A percentile compares a stretch with the other conserved stretches of the same genome.
phyloP scores from a whole-genome alignment of 2,329 filamentous ascomycete genomes.

The Furcasterigmium sp. region DNA sequence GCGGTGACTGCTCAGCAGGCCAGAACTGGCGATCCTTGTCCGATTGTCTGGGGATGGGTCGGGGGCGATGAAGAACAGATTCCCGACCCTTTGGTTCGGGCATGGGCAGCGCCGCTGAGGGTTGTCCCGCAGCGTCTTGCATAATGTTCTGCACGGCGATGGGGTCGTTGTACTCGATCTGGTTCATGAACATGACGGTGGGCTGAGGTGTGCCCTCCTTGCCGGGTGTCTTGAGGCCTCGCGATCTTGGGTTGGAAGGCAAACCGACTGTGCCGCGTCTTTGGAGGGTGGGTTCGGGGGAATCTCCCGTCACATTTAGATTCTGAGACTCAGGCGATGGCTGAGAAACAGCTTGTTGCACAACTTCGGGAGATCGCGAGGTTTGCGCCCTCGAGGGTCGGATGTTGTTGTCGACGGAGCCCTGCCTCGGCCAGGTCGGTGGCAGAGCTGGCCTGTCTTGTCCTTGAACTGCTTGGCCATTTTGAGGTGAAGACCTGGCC shows the following conservation, averaged over 20 bases:
- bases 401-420: constrained; percentile 22
- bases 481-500: too few species aligned
- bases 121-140: constrained; percentile 26
- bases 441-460: not conserved
- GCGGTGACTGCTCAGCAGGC: constrained; percentile 35
- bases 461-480: not conserved
- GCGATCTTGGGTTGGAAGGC: constrained; percentile 40
- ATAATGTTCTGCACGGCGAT: constrained; percentile 43
- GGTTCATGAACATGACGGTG: constrained; percentile 51
- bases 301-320: constrained; percentile 8
- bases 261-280: constrained; percentile 40
- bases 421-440: constrained; percentile 19
- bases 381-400: constrained; percentile 22
- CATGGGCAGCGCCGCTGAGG: constrained; percentile 10
- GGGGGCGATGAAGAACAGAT: constrained; percentile 48
- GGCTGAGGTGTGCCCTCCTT: constrained; percentile 26
- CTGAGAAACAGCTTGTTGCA: constrained; percentile 2
- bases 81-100: constrained; percentile 16
- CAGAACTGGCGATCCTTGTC: constrained; percentile 42
- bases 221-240: constrained; percentile 21
- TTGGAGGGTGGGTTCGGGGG: constrained; percentile 30
- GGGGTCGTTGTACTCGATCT: constrained; percentile 51
- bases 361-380: constrained; percentile 13
- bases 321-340: not conserved
- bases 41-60: constrained; percentile 47